These are phyloP conservation scores for Lyophyllum semitale DNA, from an alignment of 768 basidiomycete species.

Conservation along the genomic window DNA sequence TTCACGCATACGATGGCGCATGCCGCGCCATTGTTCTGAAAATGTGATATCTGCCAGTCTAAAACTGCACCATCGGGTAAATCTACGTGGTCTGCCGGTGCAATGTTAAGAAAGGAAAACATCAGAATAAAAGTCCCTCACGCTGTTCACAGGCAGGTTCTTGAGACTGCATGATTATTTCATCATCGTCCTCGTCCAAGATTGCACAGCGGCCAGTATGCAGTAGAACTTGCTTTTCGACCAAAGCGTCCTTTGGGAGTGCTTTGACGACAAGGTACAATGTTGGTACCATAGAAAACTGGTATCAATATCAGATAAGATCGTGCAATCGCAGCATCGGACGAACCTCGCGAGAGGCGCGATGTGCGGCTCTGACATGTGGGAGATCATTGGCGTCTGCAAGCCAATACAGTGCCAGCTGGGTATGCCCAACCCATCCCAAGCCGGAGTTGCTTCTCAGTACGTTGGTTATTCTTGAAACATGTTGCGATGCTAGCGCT, in stretches of 20 bases:
- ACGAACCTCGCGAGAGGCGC: slow-evolving; percentile 20
- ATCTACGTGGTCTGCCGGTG: not conserved
- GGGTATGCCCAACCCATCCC: slow-evolving; percentile 63
- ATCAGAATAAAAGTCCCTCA: slow-evolving; percentile 15
- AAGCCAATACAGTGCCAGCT: slow-evolving; percentile 78
- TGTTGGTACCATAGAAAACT: slow-evolving; percentile 33
- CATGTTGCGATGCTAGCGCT: slow-evolving; percentile 81
- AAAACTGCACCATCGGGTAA: slow-evolving; percentile 18
- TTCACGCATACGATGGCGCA: slow-evolving; percentile 48
- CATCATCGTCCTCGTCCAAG: slow-evolving; percentile 51
- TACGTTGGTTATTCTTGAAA: slow-evolving; percentile 62
- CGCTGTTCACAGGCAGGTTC: slow-evolving; percentile 44
- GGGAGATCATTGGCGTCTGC: slow-evolving; percentile 36
- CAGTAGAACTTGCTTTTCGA: slow-evolving; percentile 77
- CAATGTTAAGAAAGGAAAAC: not conserved
- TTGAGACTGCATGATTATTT: slow-evolving; percentile 24
- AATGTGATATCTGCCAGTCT: slow-evolving; percentile 52
- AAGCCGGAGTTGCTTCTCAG: slow-evolving; percentile 55
- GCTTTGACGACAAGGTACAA: slow-evolving; percentile 64
- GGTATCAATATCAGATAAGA: not conserved
- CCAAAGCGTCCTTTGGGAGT: slow-evolving; percentile 68
- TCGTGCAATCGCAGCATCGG: not conserved
- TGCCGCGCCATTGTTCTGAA: slow-evolving; percentile 39
- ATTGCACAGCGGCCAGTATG: slow-evolving; percentile 65
- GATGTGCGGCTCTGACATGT: slow-evolving; percentile 42